Base-by-base conservation (phyloP, 2,329 filamentous ascomycete species). In the Emmonsia crescens region DNA sequence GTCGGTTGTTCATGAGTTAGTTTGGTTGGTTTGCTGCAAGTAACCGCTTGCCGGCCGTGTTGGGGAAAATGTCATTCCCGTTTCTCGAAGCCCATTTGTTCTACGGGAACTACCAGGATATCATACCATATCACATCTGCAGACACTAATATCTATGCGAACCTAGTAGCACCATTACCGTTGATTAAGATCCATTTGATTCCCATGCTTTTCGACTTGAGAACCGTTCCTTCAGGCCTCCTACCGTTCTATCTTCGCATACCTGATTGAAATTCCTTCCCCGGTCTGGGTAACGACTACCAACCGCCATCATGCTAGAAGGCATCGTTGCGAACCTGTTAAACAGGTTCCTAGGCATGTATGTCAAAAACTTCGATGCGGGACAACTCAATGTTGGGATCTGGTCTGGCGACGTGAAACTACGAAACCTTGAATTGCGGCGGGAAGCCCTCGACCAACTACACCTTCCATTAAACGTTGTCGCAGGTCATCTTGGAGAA, bases 321-420 rank as follows among this genome's bases (percentile, higher is more conserved):
- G 90, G 92, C 68, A 83, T 99, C 69, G 94, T 97, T 66, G 91
- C 94, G 70, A 95, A 93, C 78, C 83, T 99, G 81, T 87, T 99
- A 70, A 99, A 99, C 81, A 89, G 95, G 80, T 97, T 99, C 78
- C 80, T 99, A 85, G 95, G 94, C 83, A 96, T 97, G 89, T 99
- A 99, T 77, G 93, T 99, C 77, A 92, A 96, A 83, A 97, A 99
- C 78, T 99, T 99, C 75, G 94, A 99, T 76, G 91, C 94, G 60
- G 89, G 91, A 71, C 94, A 99, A 80, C 83, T 99, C 67, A 99
- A 99, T 74, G 92, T 99, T 66, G 94, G 95, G 66, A 99, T 99
- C 71, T 99, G 93, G 94, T 96, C 90, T 27, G 94, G 95, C 69
- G 94, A 99, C 79, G 94, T 99, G 71, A 96, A 96, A 78, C 83